These are phyloP conservation scores for Patellaria atrata DNA, from an alignment of 495 filamentous ascomycete species.

Conservation along the genomic window DNA sequence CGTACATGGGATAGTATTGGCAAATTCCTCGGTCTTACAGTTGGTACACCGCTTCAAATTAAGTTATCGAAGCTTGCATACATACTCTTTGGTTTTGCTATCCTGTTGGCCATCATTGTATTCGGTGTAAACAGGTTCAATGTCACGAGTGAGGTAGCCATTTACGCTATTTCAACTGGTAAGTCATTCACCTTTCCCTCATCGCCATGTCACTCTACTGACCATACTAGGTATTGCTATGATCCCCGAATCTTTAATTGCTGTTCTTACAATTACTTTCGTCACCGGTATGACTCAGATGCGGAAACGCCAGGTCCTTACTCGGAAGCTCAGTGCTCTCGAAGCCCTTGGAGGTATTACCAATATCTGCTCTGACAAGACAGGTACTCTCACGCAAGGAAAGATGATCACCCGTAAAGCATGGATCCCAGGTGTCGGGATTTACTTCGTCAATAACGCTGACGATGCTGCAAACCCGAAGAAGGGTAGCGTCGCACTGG, in stretches of 20 bases:
- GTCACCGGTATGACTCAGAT: slow-evolving; percentile 66
- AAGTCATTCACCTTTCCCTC: slow-evolving; percentile 3
- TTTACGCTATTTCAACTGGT: slow-evolving; percentile 65
- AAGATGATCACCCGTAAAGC: slow-evolving; percentile 65
- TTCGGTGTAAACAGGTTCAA: slow-evolving; percentile 63
- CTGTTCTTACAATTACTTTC: slow-evolving; percentile 59
- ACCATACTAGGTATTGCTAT: slow-evolving; percentile 44
- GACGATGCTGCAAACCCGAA: slow-evolving; percentile 45
- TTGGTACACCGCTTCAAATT: slow-evolving; percentile 68
- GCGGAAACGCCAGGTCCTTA: slow-evolving; percentile 61
- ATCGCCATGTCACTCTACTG: not conserved
- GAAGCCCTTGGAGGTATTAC: slow-evolving; percentile 76
- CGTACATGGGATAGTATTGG: slow-evolving; percentile 50
- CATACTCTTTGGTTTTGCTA: slow-evolving; percentile 56
- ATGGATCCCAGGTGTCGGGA: slow-evolving; percentile 58
- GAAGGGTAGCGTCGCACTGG: slow-evolving; percentile 37
- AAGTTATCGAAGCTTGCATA: slow-evolving; percentile 68
- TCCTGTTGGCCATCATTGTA: slow-evolving; percentile 64
- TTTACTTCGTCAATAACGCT: slow-evolving; percentile 45
- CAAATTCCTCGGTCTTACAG: slow-evolving; percentile 59
- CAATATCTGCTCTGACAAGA: slow-evolving; percentile 84
- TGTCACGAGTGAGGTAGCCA: slow-evolving; percentile 54
- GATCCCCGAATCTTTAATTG: slow-evolving; percentile 56
- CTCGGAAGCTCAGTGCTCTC: slow-evolving; percentile 64
- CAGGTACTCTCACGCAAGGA: slow-evolving; percentile 68